Base-by-base conservation (phyloP, 139 green algal species). In the Pleodorina starrii region DNA sequence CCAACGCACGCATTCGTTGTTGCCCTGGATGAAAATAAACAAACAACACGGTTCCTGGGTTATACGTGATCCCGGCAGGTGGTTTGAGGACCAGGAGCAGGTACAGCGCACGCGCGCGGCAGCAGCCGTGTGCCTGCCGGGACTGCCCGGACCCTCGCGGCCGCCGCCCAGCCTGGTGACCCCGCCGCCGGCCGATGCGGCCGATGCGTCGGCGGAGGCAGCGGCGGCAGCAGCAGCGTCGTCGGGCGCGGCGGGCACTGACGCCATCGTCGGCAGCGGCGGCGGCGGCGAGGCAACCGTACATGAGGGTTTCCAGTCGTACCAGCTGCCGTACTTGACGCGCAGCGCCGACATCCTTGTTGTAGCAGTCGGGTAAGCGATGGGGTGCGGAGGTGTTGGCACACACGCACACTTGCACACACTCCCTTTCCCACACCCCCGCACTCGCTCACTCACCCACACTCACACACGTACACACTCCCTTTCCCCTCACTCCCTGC, bases 291-390 rank as follows among this genome's bases (percentile, higher is more conserved):
- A 21, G 44, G 44, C 7, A 1, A 48, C 60, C 36, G 36, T 1
- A 1, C 32, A 14, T 12, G 57, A 75, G n/a, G 5, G 43, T 42
- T 92, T 79, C 66, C 90, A 86, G 75, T 66, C 87, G 27, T 50
- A 90, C 71, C 85, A 94, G 35, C 87, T 96, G 74, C 91, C 94
- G 14, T 89, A 89, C 32, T 91, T 95, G 36, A 93, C 91, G 5
- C 90, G 94, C 48, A 95, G 89, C 4, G 96, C 94, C 1, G 96
- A 98, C 89, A 94, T 98, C 48, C 90, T 98, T 40, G 93, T 98
- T 36, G 96, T 97, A 54, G 96, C 96, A 25, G 92, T 97, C 11
- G 96, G 96, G 21, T 95, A 36, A 44, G 82, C 42, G 72, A 17
- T 35, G 35, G 25, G 35, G 35, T n/a, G n/a, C n/a, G n/a, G n/a